These are phyloP conservation scores for Cryomyces minteri DNA, from an alignment of 495 filamentous ascomycete species.

Conservation along the genomic window DNA sequence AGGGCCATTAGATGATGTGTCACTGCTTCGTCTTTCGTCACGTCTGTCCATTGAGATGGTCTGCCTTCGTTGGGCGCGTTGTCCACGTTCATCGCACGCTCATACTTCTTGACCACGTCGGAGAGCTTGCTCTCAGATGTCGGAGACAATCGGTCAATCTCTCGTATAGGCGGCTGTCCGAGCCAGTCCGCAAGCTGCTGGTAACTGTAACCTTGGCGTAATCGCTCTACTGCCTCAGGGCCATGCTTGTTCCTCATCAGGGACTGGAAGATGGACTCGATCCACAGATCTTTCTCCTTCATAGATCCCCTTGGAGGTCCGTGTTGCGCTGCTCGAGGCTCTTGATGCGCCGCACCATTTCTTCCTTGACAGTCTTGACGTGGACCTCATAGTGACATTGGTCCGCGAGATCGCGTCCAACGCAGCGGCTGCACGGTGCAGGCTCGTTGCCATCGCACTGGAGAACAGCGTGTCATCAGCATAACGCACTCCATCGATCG, in stretches of 20 bases:
- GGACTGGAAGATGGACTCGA: conserved; percentile 16
- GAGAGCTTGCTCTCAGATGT: conserved; percentile 6
- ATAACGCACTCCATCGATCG: background rate
- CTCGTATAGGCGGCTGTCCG: conserved; percentile 10
- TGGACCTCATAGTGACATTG: conserved; percentile 9
- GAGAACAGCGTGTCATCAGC: background rate
- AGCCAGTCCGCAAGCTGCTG: conserved; percentile 21
- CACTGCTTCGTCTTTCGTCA: conserved; percentile 14
- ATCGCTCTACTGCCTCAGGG: conserved; percentile 17
- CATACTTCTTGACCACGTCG: conserved; percentile 6
- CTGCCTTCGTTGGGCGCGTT: conserved; percentile 2
- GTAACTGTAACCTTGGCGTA: conserved; percentile 16
- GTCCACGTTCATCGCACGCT: conserved; percentile 1
- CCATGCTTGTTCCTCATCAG: conserved; percentile 18
- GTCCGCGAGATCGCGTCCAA: conserved; percentile 1
- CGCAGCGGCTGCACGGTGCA: conserved; percentile 4
- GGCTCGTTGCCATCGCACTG: conserved; percentile 8
- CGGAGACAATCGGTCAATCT: conserved; percentile 5
- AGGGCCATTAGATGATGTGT: conserved; percentile 23
- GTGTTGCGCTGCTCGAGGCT: conserved; percentile 9
- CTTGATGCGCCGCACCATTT: conserved; percentile 6
- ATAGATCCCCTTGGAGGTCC: conserved; percentile 9
- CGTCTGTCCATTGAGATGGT: conserved; percentile 16
- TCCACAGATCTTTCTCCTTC: conserved; percentile 18
- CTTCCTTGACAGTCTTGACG: conserved; percentile 7